Conservation (phyloP, 768 basidiomycete species). For the Pleurotus sapidus region DNA sequence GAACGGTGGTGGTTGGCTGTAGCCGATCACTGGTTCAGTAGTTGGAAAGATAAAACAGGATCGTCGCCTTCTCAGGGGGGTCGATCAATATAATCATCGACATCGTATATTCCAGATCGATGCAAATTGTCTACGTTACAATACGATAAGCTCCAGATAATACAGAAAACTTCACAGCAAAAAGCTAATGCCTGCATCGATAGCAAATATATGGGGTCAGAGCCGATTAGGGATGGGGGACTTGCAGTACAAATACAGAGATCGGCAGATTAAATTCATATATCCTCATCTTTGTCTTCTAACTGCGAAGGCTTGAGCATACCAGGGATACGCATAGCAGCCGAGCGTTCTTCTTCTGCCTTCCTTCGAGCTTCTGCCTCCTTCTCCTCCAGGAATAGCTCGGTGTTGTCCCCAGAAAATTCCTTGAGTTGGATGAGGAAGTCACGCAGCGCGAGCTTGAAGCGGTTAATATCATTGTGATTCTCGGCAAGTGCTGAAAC, state of each 20-base stretch:
- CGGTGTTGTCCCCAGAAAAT: conserved; percentile 92
- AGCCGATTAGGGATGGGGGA: no score
- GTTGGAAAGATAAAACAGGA: no score
- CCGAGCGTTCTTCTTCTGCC: conserved; percentile 39
- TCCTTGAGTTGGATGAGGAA: conserved; percentile 98
- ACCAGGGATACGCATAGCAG: conserved; percentile 93
- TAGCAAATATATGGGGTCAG: neutral
- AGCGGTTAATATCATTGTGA: conserved; percentile 79
- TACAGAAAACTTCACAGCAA: no score
- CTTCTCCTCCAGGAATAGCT: conserved; percentile 92
- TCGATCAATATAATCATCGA: no score
- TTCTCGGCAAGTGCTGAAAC: conserved; percentile 65
- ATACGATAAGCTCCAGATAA: no score
- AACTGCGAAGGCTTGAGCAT: conserved; percentile 95
- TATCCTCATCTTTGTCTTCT: conserved; percentile 92
- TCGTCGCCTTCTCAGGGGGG: no score
- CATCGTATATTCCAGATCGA: no score
- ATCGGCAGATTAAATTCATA: conserved; percentile 29
- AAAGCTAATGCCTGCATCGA: neutral
- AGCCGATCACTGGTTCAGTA: no score
- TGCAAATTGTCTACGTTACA: no score
- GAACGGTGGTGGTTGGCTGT: neutral
- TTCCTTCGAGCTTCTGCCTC: conserved; percentile 80
- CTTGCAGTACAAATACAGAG: no score
- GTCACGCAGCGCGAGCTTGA: conserved; percentile 93